These are phyloP conservation scores for Colletotrichum siamense DNA, from an alignment of 2,329 filamentous ascomycete species.

Conservation along the genomic window DNA sequence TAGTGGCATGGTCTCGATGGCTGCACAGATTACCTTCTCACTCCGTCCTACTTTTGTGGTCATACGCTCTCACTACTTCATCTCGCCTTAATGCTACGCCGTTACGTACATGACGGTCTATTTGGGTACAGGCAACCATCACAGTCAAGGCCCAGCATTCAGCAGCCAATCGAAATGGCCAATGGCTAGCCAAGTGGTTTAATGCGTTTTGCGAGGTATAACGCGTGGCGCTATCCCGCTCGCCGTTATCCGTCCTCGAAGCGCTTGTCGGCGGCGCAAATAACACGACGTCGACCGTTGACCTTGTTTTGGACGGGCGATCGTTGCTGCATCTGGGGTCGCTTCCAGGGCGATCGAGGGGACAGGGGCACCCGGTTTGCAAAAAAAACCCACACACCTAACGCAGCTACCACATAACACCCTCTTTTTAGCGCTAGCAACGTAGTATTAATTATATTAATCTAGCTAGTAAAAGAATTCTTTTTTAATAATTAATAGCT, in stretches of 20 bases:
- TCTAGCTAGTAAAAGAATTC: too few species aligned
- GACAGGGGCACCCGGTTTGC: too few species aligned
- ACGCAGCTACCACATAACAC: too few species aligned
- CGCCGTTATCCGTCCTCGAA: background rate
- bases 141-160: background rate
- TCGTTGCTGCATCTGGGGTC: background rate
- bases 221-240: background rate
- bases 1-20: too few species aligned
- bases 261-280: background rate
- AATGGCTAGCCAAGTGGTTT: background rate
- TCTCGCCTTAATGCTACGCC: background rate
- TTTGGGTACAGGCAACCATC: background rate
- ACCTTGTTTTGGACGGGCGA: constrained; percentile 8
- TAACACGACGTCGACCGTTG: background rate
- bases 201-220: background rate
- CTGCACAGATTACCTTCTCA: background rate
- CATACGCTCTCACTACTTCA: background rate
- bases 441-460: too few species aligned
- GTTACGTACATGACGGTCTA: background rate
- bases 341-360: background rate
- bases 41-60: background rate
- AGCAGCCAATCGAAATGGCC: background rate
- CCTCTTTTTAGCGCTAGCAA: too few species aligned
- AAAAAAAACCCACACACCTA: too few species aligned
- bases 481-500: too few species aligned